These are phyloP conservation scores for Spirogloea muscicola DNA, from an alignment of 139 green algal species.

Conservation along the genomic window DNA sequence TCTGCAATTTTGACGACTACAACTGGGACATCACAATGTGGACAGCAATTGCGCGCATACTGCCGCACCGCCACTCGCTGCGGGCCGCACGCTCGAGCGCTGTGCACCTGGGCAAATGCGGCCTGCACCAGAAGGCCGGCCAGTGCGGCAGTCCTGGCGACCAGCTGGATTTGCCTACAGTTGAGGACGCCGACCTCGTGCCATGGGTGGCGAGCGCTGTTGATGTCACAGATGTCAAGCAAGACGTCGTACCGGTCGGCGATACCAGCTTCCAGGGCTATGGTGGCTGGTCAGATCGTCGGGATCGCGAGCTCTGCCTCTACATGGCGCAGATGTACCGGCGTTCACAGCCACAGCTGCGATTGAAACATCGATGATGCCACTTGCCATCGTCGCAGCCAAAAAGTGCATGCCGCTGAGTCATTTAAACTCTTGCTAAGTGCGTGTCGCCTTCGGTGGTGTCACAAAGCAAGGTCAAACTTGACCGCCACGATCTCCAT, in stretches of 20 bases:
- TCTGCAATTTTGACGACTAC: conserved; percentile 45
- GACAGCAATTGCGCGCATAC: neutral
- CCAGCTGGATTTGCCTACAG: neutral
- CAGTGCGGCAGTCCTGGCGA: neutral
- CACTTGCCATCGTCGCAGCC: no score
- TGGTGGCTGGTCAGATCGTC: conserved; percentile 32
- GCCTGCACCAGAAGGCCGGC: conserved; percentile 17
- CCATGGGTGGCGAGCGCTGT: neutral
- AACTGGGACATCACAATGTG: conserved; percentile 40
- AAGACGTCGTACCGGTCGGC: neutral
- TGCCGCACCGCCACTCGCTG: neutral
- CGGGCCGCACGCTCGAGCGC: neutral
- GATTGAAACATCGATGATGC: no score
- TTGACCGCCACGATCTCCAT: no score
- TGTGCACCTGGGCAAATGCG: conserved; percentile 25
- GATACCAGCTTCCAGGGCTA: conserved; percentile 10
- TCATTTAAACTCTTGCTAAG: no score
- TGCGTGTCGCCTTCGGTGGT: no score
- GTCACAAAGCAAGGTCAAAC: no score
- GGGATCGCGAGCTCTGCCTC: conserved; percentile 32
- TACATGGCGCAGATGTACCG: conserved; percentile 24
- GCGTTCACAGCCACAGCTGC: neutral
- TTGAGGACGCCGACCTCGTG: conserved; percentile 8
- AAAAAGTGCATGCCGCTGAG: no score
- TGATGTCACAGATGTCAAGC: neutral